Evolutionary conservation across 2,329 filamentous ascomycete species (phyloP).

Genomic region (Fusarium drepaniforme): DNA sequence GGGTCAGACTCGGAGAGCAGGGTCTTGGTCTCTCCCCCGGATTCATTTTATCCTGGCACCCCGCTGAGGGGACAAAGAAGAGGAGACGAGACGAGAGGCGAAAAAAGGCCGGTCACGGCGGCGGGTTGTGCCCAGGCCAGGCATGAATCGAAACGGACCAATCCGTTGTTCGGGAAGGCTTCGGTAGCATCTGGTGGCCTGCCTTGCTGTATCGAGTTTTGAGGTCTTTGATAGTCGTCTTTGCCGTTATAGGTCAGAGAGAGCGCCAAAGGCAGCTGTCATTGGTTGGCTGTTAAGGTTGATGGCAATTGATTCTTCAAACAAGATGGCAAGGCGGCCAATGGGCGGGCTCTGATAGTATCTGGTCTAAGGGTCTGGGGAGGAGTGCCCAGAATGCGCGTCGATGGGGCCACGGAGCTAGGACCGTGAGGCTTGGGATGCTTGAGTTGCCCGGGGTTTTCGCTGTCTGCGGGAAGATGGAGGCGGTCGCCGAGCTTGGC

Average conservation of each 20-base stretch:
- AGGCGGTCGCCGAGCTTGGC: conserved; percentile 6
- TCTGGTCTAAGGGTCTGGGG: conserved; percentile 27
- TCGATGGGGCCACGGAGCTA: conserved; percentile 33
- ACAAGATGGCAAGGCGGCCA: conserved; percentile 44
- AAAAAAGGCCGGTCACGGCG: conserved; percentile 15
- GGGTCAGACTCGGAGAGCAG: conserved; percentile 2
- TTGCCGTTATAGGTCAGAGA: conserved; percentile 28
- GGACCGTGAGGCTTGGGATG: conserved; percentile 7
- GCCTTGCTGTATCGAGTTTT: conserved; percentile 21
- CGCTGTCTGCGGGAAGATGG: conserved; percentile 12
- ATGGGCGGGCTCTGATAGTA: conserved; percentile 42
- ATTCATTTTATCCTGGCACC: conserved; percentile 29
- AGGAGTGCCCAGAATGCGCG: conserved; percentile 33
- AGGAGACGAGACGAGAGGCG: not conserved
- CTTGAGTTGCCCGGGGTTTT: conserved; percentile 4
- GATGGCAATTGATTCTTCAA: conserved; percentile 48
- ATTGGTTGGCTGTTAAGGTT: conserved; percentile 37
- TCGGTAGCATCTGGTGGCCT: conserved; percentile 28
- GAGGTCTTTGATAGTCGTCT: conserved; percentile 18
- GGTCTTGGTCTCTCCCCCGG: conserved; percentile 28
- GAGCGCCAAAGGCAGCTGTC: conserved; percentile 3
- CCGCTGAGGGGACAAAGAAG: not conserved
- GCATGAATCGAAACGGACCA: conserved; percentile 18
- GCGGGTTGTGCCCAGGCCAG: conserved; percentile 3
- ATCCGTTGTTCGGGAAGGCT: conserved; percentile 21